These are phyloP conservation scores for Fusarium sp. DNA, from an alignment of 2,329 filamentous ascomycete genomes.

Conservation along the genomic window DNA sequence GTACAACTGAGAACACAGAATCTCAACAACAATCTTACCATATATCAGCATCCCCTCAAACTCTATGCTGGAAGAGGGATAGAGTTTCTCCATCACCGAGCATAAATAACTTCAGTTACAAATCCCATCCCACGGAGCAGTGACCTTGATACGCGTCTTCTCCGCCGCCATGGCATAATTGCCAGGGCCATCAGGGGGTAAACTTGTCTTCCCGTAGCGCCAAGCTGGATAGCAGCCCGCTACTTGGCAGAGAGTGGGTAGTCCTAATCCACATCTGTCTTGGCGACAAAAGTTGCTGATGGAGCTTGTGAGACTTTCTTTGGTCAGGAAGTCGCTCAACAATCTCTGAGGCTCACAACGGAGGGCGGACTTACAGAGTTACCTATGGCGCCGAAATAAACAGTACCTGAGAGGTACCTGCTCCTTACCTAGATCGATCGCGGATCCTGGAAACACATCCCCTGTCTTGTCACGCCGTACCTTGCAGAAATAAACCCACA, in stretches of 20 bases:
- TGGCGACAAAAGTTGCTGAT: conserved; percentile 14
- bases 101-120: conserved; percentile 6
- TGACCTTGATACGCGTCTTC: conserved; percentile 26
- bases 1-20: neutral
- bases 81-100: neutral
- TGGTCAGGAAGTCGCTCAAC: conserved; percentile 3
- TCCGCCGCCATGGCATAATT: conserved; percentile 23
- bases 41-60: neutral
- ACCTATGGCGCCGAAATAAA: neutral
- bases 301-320: conserved; percentile 2
- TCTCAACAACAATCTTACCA: neutral
- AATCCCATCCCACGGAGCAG: conserved; percentile 25
- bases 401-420: conserved; percentile 21
- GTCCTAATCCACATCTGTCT: conserved; percentile 10
- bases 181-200: conserved; percentile 32
- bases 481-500: conserved; percentile 39
- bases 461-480: conserved; percentile 31
- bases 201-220: conserved; percentile 30
- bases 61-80: neutral
- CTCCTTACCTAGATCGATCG: conserved; percentile 36
- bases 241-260: conserved; percentile 25
- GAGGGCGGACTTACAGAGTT: neutral
- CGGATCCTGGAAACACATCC: conserved; percentile 22
- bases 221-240: conserved; percentile 27
- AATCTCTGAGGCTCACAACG: neutral